Base-by-base conservation (phyloP, 2,329 filamentous ascomycete genomes). In the Thelonectria rubi region DNA sequence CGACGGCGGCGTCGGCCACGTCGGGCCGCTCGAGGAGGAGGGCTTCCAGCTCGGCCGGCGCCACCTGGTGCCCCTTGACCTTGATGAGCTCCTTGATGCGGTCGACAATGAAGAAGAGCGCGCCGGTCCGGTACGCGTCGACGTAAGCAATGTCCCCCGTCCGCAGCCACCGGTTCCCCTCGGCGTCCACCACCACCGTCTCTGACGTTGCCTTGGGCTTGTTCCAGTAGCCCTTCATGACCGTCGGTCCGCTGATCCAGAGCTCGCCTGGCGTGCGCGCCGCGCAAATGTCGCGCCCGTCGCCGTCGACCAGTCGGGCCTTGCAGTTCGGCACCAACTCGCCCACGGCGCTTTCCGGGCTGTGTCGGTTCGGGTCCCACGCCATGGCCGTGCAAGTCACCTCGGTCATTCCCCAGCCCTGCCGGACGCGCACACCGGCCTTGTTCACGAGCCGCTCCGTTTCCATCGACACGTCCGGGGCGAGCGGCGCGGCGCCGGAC, bases 321-420 rank as follows among this genome's bases (percentile, higher is more conserved):
- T 86, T 82, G 1, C 49, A 65, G 5, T 72, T 69, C 0, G 69
- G 69, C 1, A 70, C 85, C 86, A 67, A 20, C 42, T 68, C 70
- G 9, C 70, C 70, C 0, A 72, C 69, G 1, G 68, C 49, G 5
- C 49, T 49, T 12, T 37, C 39, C 59, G 54, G 14, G 30, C 49
- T 7, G 17, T 8, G 0, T 30, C 37, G 37, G 69, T 93, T 94
- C n/a, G 91, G 83, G 62, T 91, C 82, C 83, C 87, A 93, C 3
- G 81, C 82, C 18, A 91, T 82, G 14, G 85, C 81, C 0, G 89
- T 87, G 73, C 91, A 94, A 0, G 92, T 95, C 2, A 85, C 77
- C 73, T 95, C 92, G 1, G 92, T 95, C 92, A 96, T 94, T 3
- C 93, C 93, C 90, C 91, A 96, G 2, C 91, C 92, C 74, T 94